Evolutionary conservation across 2,329 filamentous ascomycete genomes (phyloP), one percentile per base, ranked within the genome.

Genomic region (Pseudonectria buxi): DNA sequence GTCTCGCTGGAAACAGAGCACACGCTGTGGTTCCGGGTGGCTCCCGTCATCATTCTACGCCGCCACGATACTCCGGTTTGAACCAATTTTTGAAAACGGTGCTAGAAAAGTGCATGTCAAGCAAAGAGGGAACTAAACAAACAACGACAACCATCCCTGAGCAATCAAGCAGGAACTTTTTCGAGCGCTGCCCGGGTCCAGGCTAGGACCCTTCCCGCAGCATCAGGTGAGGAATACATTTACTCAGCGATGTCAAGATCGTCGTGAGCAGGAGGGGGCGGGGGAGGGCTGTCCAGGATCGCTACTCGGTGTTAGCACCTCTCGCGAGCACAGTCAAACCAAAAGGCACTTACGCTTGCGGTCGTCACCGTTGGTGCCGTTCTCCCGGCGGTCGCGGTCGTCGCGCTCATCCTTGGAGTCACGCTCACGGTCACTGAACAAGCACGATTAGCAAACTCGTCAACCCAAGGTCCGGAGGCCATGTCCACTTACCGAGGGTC

Each of bases 181-280:
- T 37, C 41, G 40, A 34, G 39, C 39, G 38, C 41, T 43, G 34
- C 30, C 30, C 32, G 34, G 38, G 37, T 33, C 38, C 35, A 31
- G 36, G 32, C 44, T 22, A 35, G 37, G 40, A 32, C 33, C 18
- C 30, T 30, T 33, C 32, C 26, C 37, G 29, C 37, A 27, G 24
- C 37, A 25, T 11, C 13, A 32, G 16, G 13, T 27, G 37, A 30
- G 32, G 33, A 22, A 22, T 22, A 22, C 18, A 38, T 41, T 55
- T 69, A 81, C 68, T 96, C 92, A 55, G 89, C 90, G 57, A 92
- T 89, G 63, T 98, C 92, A 59, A 96, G 77, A 58, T 98, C 92
- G 62, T 98, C 92, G 57, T 95, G 87, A 52, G 80, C 82, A 45
- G 86, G 81, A 45, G 86, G 87, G 51, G 80, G 82, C 45, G 86